Evolutionary conservation across 2,329 filamentous ascomycete genomes (phyloP).

Genomic region (Ilyonectria sp.): DNA sequence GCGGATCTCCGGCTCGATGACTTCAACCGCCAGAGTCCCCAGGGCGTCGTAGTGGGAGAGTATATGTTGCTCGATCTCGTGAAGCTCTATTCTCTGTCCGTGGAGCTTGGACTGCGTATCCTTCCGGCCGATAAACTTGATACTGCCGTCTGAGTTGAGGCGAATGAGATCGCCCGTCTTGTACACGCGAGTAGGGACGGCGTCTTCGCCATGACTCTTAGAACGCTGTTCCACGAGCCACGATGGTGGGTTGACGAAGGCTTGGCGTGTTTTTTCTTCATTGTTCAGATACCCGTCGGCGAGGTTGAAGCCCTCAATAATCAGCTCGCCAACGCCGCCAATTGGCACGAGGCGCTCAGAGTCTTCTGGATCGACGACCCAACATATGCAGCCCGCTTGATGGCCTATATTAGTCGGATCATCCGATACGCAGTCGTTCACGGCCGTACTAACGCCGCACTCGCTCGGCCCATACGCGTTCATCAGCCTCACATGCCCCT

Average conservation of each 20-base stretch:
- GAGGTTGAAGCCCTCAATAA: constrained; percentile 17
- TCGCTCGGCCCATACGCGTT: constrained; percentile 9
- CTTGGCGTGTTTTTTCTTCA: constrained; percentile 26
- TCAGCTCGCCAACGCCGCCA: constrained; percentile 22
- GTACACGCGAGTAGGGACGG: constrained; percentile 51
- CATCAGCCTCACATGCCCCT: background rate
- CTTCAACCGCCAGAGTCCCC: too few species aligned
- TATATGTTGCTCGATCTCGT: constrained; percentile 61
- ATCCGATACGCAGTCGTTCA: constrained; percentile 7
- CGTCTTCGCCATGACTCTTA: too few species aligned
- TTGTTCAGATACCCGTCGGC: constrained; percentile 32
- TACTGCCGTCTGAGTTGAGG: constrained; percentile 58
- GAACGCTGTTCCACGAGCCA: constrained; percentile 35
- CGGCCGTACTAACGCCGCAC: background rate
- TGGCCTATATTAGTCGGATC: constrained; percentile 31
- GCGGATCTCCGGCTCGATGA: background rate
- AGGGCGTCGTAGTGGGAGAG: too few species aligned
- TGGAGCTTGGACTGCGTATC: constrained; percentile 73
- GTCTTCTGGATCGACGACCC: constrained; percentile 57
- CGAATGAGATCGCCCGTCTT: constrained; percentile 65
- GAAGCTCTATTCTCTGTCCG: constrained; percentile 70
- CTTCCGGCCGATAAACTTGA: constrained; percentile 66
- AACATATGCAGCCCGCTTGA: constrained; percentile 37
- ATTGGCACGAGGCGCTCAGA: constrained; percentile 41
- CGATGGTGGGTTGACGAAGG: constrained; percentile 61